Base-by-base conservation (phyloP, 257 asterid genomes). In the Solanum chiquidenum region DNA sequence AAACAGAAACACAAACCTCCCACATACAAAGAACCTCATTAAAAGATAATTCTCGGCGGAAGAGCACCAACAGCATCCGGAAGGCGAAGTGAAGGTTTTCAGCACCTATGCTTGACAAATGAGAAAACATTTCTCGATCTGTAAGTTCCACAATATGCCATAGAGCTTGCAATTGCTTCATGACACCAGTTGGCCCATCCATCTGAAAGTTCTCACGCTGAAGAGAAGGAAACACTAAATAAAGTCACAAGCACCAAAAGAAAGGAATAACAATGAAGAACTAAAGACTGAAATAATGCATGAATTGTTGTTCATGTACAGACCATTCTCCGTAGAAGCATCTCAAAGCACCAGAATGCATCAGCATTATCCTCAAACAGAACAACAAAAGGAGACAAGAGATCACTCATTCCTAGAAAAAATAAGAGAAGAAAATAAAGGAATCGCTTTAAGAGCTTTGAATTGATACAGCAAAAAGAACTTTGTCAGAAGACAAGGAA, bases 321-420 rank as follows among this genome's bases (percentile, higher is more conserved):
- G 29, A 97, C 99, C 98, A 92, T 94, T 93, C 98, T 94, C 93
- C 99, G 91, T 88, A 97, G 86, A 90, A 97, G 99, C 99, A 95
- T 97, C 94, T 97, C 99, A 88, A 97, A 97, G 94, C 99, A 97
- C 99, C 99, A 97, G 91, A 97, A 97, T 49, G 99, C 99, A 94
- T 97, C 99, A 5, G 99, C 98, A 89, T 97, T 91, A 90, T 97
- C 99, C 90, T 95, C 99, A 86, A 95, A 97, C 77, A 97, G 99
- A 88, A 97, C 98, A 86, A 97, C 95, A 91, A 97, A 97, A 88
- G 99, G 99, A 90, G 99, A 97, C 85, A 97, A 90, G 88, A 97
- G 91, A 93, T 97, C 99, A 85, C 99, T 97, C 99, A 97, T 97
- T 84, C 99, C 99, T 97, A 91, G 83, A 87, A 87, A 87, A 60